These are phyloP conservation scores for Apiospora pterosperma DNA, from an alignment of 2,329 filamentous ascomycete species.

Conservation along the genomic window DNA sequence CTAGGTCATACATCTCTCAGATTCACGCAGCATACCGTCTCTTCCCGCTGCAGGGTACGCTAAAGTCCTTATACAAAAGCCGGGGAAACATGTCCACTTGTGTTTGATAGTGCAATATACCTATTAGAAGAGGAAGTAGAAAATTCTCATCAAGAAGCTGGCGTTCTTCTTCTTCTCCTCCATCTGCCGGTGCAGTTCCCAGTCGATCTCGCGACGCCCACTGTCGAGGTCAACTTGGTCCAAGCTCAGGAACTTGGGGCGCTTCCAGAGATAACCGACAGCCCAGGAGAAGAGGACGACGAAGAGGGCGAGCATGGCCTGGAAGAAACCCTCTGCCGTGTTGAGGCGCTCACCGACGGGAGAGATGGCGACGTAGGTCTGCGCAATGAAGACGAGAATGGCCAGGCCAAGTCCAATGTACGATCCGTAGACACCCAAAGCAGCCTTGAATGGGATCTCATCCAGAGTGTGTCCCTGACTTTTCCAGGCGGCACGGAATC, in stretches of 20 bases:
- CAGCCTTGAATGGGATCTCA: constrained; percentile 64
- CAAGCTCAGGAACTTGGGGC: constrained; percentile 17
- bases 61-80: neutral
- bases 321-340: constrained; percentile 46
- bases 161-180: neutral
- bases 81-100: no score
- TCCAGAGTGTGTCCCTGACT: constrained; percentile 43
- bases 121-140: constrained; percentile 5
- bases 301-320: constrained; percentile 50
- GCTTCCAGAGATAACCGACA: constrained; percentile 61
- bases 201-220: constrained; percentile 4
- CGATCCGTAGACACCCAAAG: constrained; percentile 61
- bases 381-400: constrained; percentile 50
- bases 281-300: constrained; percentile 53
- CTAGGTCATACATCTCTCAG: no score
- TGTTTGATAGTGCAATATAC: no score
- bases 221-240: constrained; percentile 1
- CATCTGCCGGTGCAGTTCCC: neutral
- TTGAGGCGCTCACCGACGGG: constrained; percentile 23
- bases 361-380: constrained; percentile 45
- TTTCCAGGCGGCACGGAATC: constrained; percentile 38
- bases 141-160: neutral
- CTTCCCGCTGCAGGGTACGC: no score
- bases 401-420: constrained; percentile 60
- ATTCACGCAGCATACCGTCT: no score